A percentile compares a stretch with the other conserved stretches of the same genome.
Conservation (phyloP, 352 stramenopile species). For the Thraustochytrium sp. region DNA sequence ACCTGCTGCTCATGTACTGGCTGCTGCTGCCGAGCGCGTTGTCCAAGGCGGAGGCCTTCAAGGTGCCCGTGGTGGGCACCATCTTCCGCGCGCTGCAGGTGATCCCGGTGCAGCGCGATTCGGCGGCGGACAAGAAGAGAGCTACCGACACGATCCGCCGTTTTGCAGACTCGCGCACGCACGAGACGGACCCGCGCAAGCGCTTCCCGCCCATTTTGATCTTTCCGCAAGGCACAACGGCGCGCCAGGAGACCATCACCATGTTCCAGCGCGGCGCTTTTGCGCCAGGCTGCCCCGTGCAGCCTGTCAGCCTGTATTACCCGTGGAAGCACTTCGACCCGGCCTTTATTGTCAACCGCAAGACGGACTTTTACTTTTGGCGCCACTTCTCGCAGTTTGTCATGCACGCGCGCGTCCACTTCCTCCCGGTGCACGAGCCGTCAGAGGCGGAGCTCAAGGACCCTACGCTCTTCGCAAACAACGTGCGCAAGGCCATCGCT, state of each 20-base stretch:
- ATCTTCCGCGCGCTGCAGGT: constrained; percentile 40
- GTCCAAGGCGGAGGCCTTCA: constrained; percentile 40
- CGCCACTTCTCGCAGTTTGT: constrained; percentile 46
- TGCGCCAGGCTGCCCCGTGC: constrained; percentile 43
- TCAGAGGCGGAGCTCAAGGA: constrained; percentile 44
- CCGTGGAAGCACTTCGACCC: constrained; percentile 42
- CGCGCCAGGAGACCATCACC: constrained; percentile 46
- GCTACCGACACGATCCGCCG: neutral
- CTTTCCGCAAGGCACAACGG: constrained; percentile 52
- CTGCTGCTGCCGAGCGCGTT: constrained; percentile 6
- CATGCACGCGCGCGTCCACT: constrained; percentile 38
- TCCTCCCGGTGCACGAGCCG: constrained; percentile 45
- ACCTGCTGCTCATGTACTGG: constrained; percentile 41
- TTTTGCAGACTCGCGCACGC: neutral
- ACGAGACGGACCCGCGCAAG: neutral
- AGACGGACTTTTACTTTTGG: constrained; percentile 18
- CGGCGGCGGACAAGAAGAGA: neutral
- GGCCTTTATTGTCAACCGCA: constrained; percentile 43
- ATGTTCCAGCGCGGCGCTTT: constrained; percentile 53
- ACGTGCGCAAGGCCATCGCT: constrained; percentile 37
- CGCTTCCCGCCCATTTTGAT: constrained; percentile 46
- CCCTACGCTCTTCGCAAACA: constrained; percentile 44
- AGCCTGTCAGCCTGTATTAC: constrained; percentile 46
- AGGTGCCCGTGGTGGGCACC: constrained; percentile 17
- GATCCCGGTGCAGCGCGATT: constrained; percentile 36